Conservation (phyloP, 306 rosid species). For the Rosa multiflora region DNA sequence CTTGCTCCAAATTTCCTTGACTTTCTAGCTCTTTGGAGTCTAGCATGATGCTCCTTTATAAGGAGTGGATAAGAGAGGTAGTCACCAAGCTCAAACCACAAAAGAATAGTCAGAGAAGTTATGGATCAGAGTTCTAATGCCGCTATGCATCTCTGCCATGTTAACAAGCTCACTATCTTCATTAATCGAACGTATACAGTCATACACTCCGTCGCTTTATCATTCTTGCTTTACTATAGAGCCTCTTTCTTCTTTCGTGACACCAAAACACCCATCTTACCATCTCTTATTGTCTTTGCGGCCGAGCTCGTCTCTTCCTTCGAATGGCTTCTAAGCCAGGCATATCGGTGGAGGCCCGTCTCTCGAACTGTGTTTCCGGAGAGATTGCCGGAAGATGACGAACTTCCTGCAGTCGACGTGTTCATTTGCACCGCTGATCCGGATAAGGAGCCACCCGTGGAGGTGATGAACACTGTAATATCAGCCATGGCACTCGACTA, state of each 20-base stretch:
- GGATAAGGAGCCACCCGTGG: slow-evolving; percentile 56
- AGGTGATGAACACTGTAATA: slow-evolving; percentile 69
- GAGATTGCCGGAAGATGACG: slow-evolving; percentile 49
- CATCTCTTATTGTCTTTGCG: slow-evolving; percentile 54
- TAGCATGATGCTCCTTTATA: background rate
- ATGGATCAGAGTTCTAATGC: slow-evolving; percentile 41
- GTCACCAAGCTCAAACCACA: slow-evolving; percentile 1
- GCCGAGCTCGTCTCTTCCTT: slow-evolving; percentile 64
- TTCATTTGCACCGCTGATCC: slow-evolving; percentile 75
- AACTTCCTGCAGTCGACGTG: slow-evolving; percentile 59
- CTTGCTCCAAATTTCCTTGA: no score
- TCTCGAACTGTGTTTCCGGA: slow-evolving; percentile 49
- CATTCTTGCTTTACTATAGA: slow-evolving; percentile 54
- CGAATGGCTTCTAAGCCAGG: slow-evolving; percentile 59
- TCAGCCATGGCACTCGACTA: slow-evolving; percentile 77
- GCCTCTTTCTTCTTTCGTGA: slow-evolving; percentile 35
- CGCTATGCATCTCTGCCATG: slow-evolving; percentile 45
- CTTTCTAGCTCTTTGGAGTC: no score
- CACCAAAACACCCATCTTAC: slow-evolving; percentile 26
- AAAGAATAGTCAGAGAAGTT: background rate
- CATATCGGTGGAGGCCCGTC: slow-evolving; percentile 54
- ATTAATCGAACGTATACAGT: slow-evolving; percentile 46
- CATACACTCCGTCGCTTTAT: slow-evolving; percentile 50
- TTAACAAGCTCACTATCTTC: slow-evolving; percentile 37
- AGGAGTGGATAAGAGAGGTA: background rate